Conservation (phyloP, 768 basidiomycete genomes). For the Candolleomyces aberdarensis region DNA sequence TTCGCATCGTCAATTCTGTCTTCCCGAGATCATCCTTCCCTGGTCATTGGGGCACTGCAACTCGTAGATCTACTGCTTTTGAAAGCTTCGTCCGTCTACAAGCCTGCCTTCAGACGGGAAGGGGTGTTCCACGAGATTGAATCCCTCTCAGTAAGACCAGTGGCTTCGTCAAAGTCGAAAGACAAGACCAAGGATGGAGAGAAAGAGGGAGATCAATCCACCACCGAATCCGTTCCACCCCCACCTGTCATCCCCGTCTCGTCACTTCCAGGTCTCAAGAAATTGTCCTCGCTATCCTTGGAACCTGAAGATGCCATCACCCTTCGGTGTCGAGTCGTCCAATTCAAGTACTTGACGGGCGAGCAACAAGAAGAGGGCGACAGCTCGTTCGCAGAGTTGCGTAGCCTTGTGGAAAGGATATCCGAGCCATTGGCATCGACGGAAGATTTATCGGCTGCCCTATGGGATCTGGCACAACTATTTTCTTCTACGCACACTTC, state of each 20-base stretch:
- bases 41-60: constrained; percentile 88
- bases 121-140: constrained; percentile 97
- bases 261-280: constrained; percentile 64
- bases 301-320: constrained; percentile 92
- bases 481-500: constrained; percentile 75
- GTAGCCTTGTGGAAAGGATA: constrained; percentile 63
- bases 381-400: constrained; percentile 61
- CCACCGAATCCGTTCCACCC: constrained; percentile 22
- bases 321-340: constrained; percentile 84
- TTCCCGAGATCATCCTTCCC: constrained; percentile 82
- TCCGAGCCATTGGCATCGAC: constrained; percentile 54
- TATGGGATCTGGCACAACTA: constrained; percentile 75
- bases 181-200: constrained; percentile 25
- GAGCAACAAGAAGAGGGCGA: constrained; percentile 57
- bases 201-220: constrained; percentile 4
- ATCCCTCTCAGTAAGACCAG: constrained; percentile 57
- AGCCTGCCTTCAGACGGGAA: constrained; percentile 87
- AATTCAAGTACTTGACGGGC: constrained; percentile 70
- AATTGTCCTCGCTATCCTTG: constrained; percentile 60
- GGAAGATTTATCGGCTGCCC: constrained; percentile 54
- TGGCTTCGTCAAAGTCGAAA: constrained; percentile 52
- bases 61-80: constrained; percentile 86
- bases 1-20: constrained; percentile 94
- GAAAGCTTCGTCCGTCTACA: constrained; percentile 83
- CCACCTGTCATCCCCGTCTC: constrained; percentile 35